Conservation (phyloP, 2,329 filamentous ascomycete species). For the Esteya vermicola region DNA sequence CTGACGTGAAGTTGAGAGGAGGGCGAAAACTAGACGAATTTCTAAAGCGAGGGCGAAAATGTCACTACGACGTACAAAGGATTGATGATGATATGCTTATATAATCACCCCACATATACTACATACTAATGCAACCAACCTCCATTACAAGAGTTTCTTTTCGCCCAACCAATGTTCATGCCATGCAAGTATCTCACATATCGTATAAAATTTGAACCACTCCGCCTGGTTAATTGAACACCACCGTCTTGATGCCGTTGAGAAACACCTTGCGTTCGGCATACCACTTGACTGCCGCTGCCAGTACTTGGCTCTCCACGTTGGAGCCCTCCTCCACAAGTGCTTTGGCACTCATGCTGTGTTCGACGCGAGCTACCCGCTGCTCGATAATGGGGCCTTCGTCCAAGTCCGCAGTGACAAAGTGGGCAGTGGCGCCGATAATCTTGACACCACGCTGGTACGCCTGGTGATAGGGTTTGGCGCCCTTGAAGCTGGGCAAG, state of each 20-base stretch:
- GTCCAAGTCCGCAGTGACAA: constrained; percentile 72
- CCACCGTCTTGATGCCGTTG: constrained; percentile 68
- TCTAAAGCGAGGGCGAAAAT: too few relatives aligned
- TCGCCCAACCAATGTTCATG: too few relatives aligned
- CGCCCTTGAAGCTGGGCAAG: constrained; percentile 76
- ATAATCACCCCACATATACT: too few relatives aligned
- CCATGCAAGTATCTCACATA: not conserved
- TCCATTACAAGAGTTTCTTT: too few relatives aligned
- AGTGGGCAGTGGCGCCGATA: constrained; percentile 74
- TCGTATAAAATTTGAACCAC: not conserved
- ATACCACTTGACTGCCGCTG: constrained; percentile 72
- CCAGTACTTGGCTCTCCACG: constrained; percentile 71
- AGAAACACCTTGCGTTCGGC: constrained; percentile 65
- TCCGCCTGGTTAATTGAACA: constrained; percentile 37
- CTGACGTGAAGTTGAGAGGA: not conserved
- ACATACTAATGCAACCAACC: too few relatives aligned
- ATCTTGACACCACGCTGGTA: constrained; percentile 82
- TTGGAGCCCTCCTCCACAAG: constrained; percentile 70
- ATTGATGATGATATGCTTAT: too few relatives aligned
- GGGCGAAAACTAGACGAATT: too few relatives aligned
- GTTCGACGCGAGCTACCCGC: constrained; percentile 62
- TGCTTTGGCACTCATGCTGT: constrained; percentile 61
- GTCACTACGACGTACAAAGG: too few relatives aligned
- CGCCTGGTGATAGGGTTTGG: constrained; percentile 78
- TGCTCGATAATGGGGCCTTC: constrained; percentile 85